Conservation (phyloP, 2,329 filamentous ascomycete genomes). For the Westerdykella ornata region DNA sequence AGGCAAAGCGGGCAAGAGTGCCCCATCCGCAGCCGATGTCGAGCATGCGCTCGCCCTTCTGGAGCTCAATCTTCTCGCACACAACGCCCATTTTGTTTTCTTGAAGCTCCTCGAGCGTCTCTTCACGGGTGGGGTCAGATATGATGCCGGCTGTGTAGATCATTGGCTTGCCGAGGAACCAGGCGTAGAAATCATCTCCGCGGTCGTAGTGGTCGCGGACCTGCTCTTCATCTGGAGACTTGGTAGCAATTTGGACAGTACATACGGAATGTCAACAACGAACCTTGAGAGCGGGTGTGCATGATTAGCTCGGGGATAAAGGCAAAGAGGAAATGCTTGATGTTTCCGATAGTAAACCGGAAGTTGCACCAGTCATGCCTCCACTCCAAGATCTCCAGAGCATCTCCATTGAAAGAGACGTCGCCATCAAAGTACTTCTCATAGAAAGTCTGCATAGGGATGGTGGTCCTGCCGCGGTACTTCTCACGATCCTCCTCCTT, state of each 20-base stretch:
- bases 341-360: constrained; percentile 76
- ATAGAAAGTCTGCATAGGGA: constrained; percentile 88
- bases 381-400: constrained; percentile 83
- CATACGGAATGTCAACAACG: constrained; percentile 10
- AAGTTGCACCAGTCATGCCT: constrained; percentile 97
- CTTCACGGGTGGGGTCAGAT: constrained; percentile 77
- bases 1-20: constrained; percentile 88
- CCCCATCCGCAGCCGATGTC: constrained; percentile 99
- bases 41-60: constrained; percentile 74
- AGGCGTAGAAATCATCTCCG: constrained; percentile 96
- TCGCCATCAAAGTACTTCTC: constrained; percentile 97
- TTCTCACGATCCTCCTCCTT: constrained; percentile 53
- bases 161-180: constrained; percentile 98
- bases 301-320: constrained; percentile 88
- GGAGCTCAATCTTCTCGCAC: constrained; percentile 87
- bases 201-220: constrained; percentile 96
- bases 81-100: constrained; percentile 95
- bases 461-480: constrained; percentile 72
- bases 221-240: constrained; percentile 76
- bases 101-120: constrained; percentile 88
- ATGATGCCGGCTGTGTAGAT: constrained; percentile 97
- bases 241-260: neutral
- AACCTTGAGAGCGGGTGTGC: constrained; percentile 84
- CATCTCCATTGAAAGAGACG: constrained; percentile 92
- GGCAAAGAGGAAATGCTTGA: constrained; percentile 80